A percentile compares a stretch with the other conserved stretches of the same genome.
Evolutionary conservation across 2,329 filamentous ascomycete species (phyloP).

Genomic region (Trichoderma aggressivum): DNA sequence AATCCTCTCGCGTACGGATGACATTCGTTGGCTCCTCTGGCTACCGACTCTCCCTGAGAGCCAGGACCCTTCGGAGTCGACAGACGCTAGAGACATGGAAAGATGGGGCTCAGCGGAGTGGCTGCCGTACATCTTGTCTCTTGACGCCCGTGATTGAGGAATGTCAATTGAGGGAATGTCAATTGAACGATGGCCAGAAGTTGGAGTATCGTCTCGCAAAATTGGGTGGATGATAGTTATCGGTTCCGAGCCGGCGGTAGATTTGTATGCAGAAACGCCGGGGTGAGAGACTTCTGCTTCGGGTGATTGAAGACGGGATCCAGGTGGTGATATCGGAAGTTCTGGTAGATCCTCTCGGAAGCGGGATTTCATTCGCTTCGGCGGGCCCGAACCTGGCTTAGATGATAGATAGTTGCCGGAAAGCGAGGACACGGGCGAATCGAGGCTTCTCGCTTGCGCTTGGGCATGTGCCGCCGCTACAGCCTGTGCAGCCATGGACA

Average conservation of each 20-base stretch:
- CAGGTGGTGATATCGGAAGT: constrained; percentile 77
- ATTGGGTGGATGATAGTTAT: constrained; percentile 25
- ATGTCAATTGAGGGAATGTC: constrained; percentile 35
- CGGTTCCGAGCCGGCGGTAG: constrained; percentile 26
- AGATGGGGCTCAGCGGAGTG: constrained; percentile 60
- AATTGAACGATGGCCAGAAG: constrained; percentile 42
- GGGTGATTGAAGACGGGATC: constrained; percentile 76
- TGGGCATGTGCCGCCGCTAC: constrained; percentile 32
- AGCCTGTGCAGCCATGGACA: constrained; percentile 41
- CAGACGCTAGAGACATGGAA: constrained; percentile 85
- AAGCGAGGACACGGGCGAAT: constrained; percentile 1
- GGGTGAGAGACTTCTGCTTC: constrained; percentile 53
- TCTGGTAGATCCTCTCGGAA: constrained; percentile 93
- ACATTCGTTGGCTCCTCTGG: constrained; percentile 46
- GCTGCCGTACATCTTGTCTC: constrained; percentile 26
- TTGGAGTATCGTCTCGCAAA: constrained; percentile 44
- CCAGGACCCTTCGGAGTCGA: constrained; percentile 96
- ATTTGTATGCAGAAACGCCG: constrained; percentile 28
- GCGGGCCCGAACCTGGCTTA: constrained; percentile 45
- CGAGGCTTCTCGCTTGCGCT: constrained; percentile 24
- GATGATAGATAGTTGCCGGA: constrained; percentile 30
- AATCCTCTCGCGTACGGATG: constrained; percentile 43
- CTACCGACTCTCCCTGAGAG: constrained; percentile 69
- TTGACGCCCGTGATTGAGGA: constrained; percentile 22
- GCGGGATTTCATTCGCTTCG: constrained; percentile 80